Percentiles rank a stretch among this genome's conserved stretches.
Conservation (phyloP, 2,329 filamentous ascomycete genomes). For the Paracoccidioides lutzii region DNA sequence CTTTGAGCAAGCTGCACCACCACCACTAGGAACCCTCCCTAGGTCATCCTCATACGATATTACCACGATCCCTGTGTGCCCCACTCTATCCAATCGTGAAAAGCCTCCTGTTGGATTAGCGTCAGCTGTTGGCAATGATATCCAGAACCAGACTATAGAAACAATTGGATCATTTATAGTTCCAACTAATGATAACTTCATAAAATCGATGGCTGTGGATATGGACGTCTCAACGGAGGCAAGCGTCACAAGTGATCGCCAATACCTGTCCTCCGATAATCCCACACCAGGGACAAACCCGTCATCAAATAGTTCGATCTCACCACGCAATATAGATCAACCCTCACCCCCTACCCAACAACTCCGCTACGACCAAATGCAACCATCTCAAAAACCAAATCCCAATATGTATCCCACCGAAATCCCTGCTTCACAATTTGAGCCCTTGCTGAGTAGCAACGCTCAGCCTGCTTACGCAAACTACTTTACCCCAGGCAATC, state of each 20-base stretch:
- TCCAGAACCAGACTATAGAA: background rate
- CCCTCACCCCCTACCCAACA: conserved; percentile 16
- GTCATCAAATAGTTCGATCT: conserved; percentile 25
- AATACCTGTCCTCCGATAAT: conserved; percentile 22
- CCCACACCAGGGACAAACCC: conserved; percentile 25
- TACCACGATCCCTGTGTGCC: background rate
- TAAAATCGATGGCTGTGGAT: conserved; percentile 15
- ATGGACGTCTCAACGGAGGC: conserved; percentile 23
- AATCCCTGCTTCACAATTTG: background rate
- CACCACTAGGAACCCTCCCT: background rate
- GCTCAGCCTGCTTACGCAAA: conserved; percentile 10
- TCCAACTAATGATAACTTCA: background rate
- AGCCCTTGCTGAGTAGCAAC: conserved; percentile 8
- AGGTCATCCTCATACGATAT: background rate
- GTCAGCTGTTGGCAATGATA: background rate
- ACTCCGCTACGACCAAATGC: conserved; percentile 4
- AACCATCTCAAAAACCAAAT: background rate
- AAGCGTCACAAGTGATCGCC: conserved; percentile 18
- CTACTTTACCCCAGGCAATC: conserved; percentile 11
- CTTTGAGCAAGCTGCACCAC: background rate
- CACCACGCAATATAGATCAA: conserved; percentile 19
- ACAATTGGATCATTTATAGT: background rate
- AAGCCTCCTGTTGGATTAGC: background rate
- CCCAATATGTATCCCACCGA: background rate
- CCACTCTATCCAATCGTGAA: background rate